Base-by-base conservation (phyloP, 345 rosid genomes). In the Euphorbia pulcherrima region DNA sequence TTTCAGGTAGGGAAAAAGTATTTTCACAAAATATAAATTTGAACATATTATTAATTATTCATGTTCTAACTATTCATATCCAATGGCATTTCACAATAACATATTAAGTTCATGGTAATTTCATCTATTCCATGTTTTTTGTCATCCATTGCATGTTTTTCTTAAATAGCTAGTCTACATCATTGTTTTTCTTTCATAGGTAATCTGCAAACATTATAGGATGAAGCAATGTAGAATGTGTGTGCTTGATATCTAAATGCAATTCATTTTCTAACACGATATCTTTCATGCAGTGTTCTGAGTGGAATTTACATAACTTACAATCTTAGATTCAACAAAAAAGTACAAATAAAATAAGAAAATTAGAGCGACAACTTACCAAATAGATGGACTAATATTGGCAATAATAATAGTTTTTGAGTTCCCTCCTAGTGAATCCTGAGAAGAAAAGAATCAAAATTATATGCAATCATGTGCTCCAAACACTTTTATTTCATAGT, bases 401-500 rank as follows among this genome's bases (percentile, higher is more conserved):
- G 99, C 96, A 74, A 95, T 90, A 65, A 95, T 95, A n/a, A 74
- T 92, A 40, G 99, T 95, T 77, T 95, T 95, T 64, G 97, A 81
- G 72, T 95, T 95, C 60, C 99, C 99, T 77, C 99, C 99, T 17
- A 95, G 84, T 60, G 99, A 95, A 80, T 95, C 97, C 99, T 95
- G 86, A 53, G 69, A 80, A 52, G 4, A 40, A 46, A 54, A 24
- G 37, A 2, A 39, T 57, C 37, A 65, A 23, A 35, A 26, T 1
- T 20, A 50, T 0, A 28, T 13, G n/a, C 35, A 35, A 6, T 58
- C 3, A 35, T 35, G 59, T 26, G 54, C 40, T 71, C 26, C n/a
- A 20, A 51, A 28, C 53, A 29, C 40, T 26, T 62, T 29, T 39
- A 14, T 16, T 5, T 18, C 39, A 24, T 23, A 20, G 37, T 57